phyloP scores from a whole-genome alignment of 2,329 filamentous ascomycete genomes.

The Ascochyta viciae-villosae region DNA sequence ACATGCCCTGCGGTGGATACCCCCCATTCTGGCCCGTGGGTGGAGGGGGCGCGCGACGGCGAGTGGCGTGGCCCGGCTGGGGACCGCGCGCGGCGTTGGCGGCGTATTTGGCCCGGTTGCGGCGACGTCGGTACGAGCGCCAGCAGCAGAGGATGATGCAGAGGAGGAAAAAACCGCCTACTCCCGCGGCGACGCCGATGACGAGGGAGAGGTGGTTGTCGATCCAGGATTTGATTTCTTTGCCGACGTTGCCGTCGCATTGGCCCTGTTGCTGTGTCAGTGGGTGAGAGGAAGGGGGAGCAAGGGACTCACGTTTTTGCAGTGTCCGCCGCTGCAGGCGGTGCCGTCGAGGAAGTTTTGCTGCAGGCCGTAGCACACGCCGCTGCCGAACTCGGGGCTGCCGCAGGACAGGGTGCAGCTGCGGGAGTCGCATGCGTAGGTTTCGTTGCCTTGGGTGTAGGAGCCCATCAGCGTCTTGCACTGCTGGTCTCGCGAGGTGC shows the following conservation, averaged over 20 bases:
- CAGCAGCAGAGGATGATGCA: constrained; percentile 72
- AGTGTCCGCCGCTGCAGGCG: constrained; percentile 78
- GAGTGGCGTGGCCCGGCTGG: neutral
- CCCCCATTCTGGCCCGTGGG: neutral
- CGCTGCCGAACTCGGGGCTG: constrained; percentile 70
- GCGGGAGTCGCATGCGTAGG: constrained; percentile 75
- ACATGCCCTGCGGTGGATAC: neutral
- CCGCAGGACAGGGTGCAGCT: constrained; percentile 81
- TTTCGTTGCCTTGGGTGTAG: constrained; percentile 75
- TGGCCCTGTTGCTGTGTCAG: constrained; percentile 60
- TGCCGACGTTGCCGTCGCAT: constrained; percentile 75
- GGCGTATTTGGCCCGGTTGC: constrained; percentile 32
- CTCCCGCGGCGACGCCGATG: constrained; percentile 75
- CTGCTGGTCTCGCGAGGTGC: constrained; percentile 88
- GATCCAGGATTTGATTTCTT: constrained; percentile 79
- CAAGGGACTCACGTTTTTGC: constrained; percentile 66
- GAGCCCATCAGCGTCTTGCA: constrained; percentile 85
- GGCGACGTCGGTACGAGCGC: constrained; percentile 55
- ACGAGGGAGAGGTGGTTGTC: constrained; percentile 77
- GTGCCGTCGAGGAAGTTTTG: constrained; percentile 97
- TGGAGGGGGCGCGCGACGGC: neutral
- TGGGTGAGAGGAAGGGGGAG: neutral
- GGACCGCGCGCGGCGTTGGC: constrained; percentile 16
- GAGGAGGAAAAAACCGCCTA: constrained; percentile 74
- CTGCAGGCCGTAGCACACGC: constrained; percentile 76